Base-by-base conservation (phyloP, 148 eudicot species). In the Cornus suecica region DNA sequence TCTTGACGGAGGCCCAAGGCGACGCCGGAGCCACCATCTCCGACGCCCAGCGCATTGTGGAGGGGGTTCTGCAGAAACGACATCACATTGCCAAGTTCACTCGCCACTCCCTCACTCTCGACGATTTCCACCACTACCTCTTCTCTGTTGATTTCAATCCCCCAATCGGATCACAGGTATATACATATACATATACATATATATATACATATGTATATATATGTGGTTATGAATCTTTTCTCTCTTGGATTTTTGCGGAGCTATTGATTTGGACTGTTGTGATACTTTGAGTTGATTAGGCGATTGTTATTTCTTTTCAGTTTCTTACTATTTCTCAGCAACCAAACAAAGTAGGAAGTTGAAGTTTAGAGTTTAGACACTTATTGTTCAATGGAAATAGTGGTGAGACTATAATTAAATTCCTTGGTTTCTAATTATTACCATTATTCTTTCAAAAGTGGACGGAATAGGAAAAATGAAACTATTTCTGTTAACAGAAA, bases 61-160 rank as follows among this genome's bases (percentile, higher is more conserved):
- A 90, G 71, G 88, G 78, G 77, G 80, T 94, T 76, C 69, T 91
- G 27, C 82, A 73, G n/a, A 80, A 70, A 14, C 75, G 93, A n/a
- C 89, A 87, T 61, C 87, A 80, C 72, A 83, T 88, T 80, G 80
- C 87, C 5, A 87, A 80, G 86, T 90, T 81, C 62, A 85, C 82
- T 4, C 80, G 89, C 60, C 79, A 68, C 37, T 60, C 80, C 61
- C 85, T 94, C n/a, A 78, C 88, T 29, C 81, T 94, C 26, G 98
- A 94, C 0, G 98, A 94, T 77, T 94, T 94, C 72, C 88, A 88
- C 67, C 82, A 82, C 27, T 88, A 37, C 74, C 84, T 94, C 45
- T 94, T 88, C 80, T 85, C 87, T 0, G 74, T 72, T 75, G 91
- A 90, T 42, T 90, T 91, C 26, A 94, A 94, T 48, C 88, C 97